Evolutionary conservation across 1,139 yeast species (phyloP).

Genomic region (Arxiozyma slooffiae): DNA sequence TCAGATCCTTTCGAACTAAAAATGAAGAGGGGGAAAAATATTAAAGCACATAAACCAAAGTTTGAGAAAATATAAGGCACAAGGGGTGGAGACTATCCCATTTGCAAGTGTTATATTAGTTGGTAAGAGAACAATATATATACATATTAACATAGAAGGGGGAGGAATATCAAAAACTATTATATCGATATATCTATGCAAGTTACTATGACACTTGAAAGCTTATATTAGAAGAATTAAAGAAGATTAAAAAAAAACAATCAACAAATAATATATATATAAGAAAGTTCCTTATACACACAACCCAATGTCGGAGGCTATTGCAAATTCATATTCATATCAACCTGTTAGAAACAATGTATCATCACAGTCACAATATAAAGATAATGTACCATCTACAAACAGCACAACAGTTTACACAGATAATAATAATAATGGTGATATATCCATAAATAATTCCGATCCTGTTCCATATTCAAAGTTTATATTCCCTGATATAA

Average conservation of each 20-base stretch:
- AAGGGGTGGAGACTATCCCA: too few species aligned
- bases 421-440: not conserved
- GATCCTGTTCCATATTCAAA: constrained; percentile 11
- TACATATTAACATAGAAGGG: too few species aligned
- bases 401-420: not conserved
- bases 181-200: too few species aligned
- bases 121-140: too few species aligned
- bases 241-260: not conserved
- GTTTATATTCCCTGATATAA: constrained; percentile 42
- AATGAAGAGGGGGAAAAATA: too few species aligned
- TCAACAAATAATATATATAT: too few species aligned
- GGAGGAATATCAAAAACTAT: too few species aligned
- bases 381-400: not conserved
- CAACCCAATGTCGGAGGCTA: constrained; percentile 4
- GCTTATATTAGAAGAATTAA: not conserved
- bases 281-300: not conserved
- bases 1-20: too few species aligned
- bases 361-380: not conserved
- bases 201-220: not conserved
- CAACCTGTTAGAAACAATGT: not conserved
- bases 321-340: constrained; percentile 5
- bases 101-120: too few species aligned
- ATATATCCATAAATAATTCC: not conserved
- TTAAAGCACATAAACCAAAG: too few species aligned
- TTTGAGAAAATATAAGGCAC: too few species aligned